A percentile compares a stretch with the other conserved stretches of the same genome.
phyloP scores from a whole-genome alignment of 768 basidiomycete genomes.

The Rhizopogon vinicolor region DNA sequence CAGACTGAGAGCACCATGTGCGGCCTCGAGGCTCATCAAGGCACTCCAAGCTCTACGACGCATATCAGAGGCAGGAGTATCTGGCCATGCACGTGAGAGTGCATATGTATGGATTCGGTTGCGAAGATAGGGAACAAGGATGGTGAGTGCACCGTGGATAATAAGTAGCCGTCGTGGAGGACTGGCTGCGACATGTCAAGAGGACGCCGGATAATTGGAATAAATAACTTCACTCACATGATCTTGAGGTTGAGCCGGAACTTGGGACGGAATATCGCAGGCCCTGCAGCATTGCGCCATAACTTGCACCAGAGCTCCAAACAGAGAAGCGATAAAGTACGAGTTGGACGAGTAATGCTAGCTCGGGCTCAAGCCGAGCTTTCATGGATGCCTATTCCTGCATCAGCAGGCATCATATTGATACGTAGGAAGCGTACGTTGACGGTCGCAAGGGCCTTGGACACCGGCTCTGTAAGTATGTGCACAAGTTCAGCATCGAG shows the following conservation, averaged over 20 bases:
- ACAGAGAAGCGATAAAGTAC: constrained; percentile 78
- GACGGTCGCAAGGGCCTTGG: constrained; percentile 61
- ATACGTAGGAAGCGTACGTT: constrained; percentile 43
- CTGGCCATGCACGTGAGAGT: constrained; percentile 85
- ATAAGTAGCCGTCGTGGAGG: constrained; percentile 58
- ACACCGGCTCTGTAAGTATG: constrained; percentile 78
- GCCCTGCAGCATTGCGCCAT: constrained; percentile 81
- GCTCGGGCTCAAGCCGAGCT: constrained; percentile 68
- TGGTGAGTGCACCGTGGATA: constrained; percentile 66
- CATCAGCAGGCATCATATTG: constrained; percentile 10
- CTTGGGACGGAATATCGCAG: constrained; percentile 48
- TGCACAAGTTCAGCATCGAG: constrained; percentile 85
- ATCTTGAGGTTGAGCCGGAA: not conserved
- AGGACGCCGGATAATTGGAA: not conserved
- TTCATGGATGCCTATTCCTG: constrained; percentile 49
- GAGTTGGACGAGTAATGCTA: constrained; percentile 64
- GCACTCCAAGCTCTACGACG: constrained; percentile 71
- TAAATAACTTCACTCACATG: constrained; percentile 16
- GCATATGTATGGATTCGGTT: constrained; percentile 70
- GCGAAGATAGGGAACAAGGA: constrained; percentile 77
- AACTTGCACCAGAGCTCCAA: constrained; percentile 76
- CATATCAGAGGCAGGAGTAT: constrained; percentile 75
- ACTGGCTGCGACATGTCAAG: constrained; percentile 47
- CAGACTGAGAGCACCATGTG: constrained; percentile 57
- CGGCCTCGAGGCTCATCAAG: constrained; percentile 63